phyloP scores from a whole-genome alignment of 139 green algal genomes.

The Spirogloea muscicola region DNA sequence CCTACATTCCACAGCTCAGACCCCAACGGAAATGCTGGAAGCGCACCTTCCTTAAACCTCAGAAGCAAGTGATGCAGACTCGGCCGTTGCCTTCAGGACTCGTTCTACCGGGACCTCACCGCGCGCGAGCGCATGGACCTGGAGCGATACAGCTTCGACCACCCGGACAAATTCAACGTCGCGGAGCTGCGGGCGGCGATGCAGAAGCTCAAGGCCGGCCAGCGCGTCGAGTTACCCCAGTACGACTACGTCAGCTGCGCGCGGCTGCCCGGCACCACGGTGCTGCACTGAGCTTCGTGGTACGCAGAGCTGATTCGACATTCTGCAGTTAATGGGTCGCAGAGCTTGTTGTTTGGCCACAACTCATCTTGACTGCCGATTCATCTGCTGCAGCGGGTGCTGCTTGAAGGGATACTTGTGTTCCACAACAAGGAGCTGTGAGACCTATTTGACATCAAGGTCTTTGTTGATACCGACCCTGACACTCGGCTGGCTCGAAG shows the following conservation, averaged over 20 bases:
- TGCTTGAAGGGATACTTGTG: slow-evolving; percentile 94
- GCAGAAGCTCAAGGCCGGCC: slow-evolving; percentile 19
- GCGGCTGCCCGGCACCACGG: slow-evolving; percentile 53
- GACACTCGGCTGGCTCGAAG: slow-evolving; percentile 80
- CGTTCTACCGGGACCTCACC: slow-evolving; percentile 80
- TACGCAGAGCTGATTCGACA: slow-evolving; percentile 45
- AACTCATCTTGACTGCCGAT: too few relatives aligned
- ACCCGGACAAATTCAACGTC: slow-evolving; percentile 78
- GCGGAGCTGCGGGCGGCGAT: slow-evolving; percentile 54
- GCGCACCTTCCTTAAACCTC: not conserved
- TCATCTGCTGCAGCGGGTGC: slow-evolving; percentile 44
- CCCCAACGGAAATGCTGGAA: not conserved
- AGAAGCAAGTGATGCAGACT: not conserved
- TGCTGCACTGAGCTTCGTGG: slow-evolving; percentile 66
- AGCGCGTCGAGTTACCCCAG: slow-evolving; percentile 67
- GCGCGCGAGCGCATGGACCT: slow-evolving; percentile 61
- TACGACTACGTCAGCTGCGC: slow-evolving; percentile 89
- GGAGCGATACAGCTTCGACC: slow-evolving; percentile 89
- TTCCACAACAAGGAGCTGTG: slow-evolving; percentile 76
- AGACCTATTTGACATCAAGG: slow-evolving; percentile 84
- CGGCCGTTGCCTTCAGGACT: slow-evolving; percentile 65
- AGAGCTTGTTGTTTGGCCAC: too few relatives aligned
- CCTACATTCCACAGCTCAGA: not conserved
- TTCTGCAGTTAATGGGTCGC: too few relatives aligned
- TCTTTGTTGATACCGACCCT: slow-evolving; percentile 69